Conservation (phyloP, 306 rosid genomes). For the Casuarina glauca region DNA sequence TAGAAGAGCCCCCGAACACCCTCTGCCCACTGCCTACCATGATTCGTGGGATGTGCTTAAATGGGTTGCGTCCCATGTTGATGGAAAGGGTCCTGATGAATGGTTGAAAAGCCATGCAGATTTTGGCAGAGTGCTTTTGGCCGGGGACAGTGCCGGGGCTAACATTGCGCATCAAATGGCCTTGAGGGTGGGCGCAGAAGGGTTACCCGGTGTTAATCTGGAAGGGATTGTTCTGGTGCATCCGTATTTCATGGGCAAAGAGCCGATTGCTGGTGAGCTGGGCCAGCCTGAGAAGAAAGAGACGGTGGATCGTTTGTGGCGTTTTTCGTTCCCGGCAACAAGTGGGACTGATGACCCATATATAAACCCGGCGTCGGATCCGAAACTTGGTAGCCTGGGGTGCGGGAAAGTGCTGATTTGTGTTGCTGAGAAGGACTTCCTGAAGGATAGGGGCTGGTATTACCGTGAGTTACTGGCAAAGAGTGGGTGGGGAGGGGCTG, state of each 20-base stretch:
- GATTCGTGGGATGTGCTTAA: too few species aligned
- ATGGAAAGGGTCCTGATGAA: too few species aligned
- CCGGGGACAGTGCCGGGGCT: conserved; percentile 56
- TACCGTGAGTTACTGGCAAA: too few species aligned
- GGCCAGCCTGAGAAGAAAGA: neutral
- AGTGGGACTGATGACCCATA: conserved; percentile 58
- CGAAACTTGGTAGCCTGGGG: conserved; percentile 43
- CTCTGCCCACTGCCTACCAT: conserved; percentile 45
- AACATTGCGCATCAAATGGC: conserved; percentile 57
- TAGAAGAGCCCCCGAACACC: conserved; percentile 71
- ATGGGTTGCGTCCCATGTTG: too few species aligned
- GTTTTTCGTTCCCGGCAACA: conserved; percentile 38
- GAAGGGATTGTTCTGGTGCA: conserved; percentile 29
- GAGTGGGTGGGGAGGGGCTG: too few species aligned
- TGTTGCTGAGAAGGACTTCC: conserved; percentile 61
- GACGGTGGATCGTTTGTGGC: conserved; percentile 42
- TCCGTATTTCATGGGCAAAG: conserved; percentile 54
- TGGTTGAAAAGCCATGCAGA: too few species aligned
- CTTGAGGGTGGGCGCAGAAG: conserved; percentile 45
- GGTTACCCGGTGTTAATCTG: conserved; percentile 28
- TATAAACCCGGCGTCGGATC: conserved; percentile 59
- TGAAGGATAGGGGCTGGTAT: conserved; percentile 40
- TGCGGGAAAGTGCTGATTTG: conserved; percentile 53
- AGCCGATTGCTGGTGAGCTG: conserved; percentile 38
- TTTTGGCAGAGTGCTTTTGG: too few species aligned